Percentiles rank a stretch among this genome's conserved stretches.
phyloP scores from a whole-genome alignment of 768 basidiomycete genomes.

The Lactarius sanguifluus region DNA sequence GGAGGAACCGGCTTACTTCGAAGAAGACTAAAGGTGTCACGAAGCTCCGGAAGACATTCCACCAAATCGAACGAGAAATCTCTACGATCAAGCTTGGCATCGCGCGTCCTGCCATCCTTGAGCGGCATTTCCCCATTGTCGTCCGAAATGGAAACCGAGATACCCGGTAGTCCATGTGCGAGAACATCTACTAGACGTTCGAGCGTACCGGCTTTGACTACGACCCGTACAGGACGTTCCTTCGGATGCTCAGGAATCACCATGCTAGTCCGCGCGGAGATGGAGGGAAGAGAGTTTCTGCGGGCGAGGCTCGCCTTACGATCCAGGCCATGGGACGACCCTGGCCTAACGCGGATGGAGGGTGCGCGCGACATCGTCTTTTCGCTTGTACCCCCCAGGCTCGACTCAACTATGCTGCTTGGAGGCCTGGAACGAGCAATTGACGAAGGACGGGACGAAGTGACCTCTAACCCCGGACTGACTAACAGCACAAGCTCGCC shows the following conservation, averaged over 20 bases:
- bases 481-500: conserved; percentile 75
- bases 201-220: conserved; percentile 77
- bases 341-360: conserved; percentile 76
- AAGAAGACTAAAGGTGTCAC: conserved; percentile 80
- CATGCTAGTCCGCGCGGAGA: conserved; percentile 61
- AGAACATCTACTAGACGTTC: conserved; percentile 72
- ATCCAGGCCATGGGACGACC: conserved; percentile 64
- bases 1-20: conserved; percentile 53
- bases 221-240: conserved; percentile 70
- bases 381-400: conserved; percentile 29
- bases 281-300: conserved; percentile 75
- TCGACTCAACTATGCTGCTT: conserved; percentile 33
- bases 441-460: conserved; percentile 62
- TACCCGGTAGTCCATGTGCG: conserved; percentile 72
- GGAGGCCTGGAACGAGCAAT: conserved; percentile 58
- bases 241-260: conserved; percentile 61
- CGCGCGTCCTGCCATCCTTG: conserved; percentile 68
- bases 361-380: conserved; percentile 58
- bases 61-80: conserved; percentile 82
- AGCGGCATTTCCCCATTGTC: conserved; percentile 86
- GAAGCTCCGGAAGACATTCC: conserved; percentile 80
- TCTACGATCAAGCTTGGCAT: conserved; percentile 65
- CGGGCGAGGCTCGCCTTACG: conserved; percentile 76
- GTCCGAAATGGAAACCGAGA: conserved; percentile 79
- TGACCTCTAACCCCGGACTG: conserved; percentile 46